Base-by-base conservation (phyloP, 1,284 basidiomycete species). In the Puccinia coronata region DNA sequence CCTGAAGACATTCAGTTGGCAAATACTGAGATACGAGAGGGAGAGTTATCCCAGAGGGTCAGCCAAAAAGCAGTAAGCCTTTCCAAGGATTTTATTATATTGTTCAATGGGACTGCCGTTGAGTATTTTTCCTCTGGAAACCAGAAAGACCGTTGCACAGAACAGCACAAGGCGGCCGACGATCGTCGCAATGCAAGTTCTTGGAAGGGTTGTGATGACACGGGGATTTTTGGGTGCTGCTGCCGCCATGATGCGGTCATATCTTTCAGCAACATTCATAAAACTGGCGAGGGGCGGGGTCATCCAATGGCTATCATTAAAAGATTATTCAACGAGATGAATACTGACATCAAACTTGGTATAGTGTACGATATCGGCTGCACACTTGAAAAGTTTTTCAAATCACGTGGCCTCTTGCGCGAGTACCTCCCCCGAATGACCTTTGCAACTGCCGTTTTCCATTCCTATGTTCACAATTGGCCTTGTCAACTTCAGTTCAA, bases 141-240 rank as follows among this genome's bases (percentile, higher is more conserved):
- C n/a, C n/a, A 51, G 49, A 53, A 53, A 34, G 70, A 72, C 28
- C 49, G 70, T 18, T 39, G n/a, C n/a, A n/a, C n/a, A n/a, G n/a
- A n/a, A n/a, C n/a, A n/a, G n/a, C n/a, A n/a, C n/a, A n/a, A n/a
- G n/a, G n/a, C n/a, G n/a, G n/a, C n/a, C n/a, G n/a, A n/a, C n/a
- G n/a, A n/a, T n/a, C n/a, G n/a, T n/a, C 47, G 20, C 51, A 49
- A 72, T 23, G 49, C 41, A 20, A 47, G 41, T 16, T 47, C 70
- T 36, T 73, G 71, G 71, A 57, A 36, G 16, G 71, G 71, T 5
- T 73, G 71, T 25, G 71, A 73, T 16, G 51, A 73, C n/a, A n/a
- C n/a, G n/a, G n/a, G n/a, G n/a, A n/a, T n/a, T n/a, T n/a, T n/a
- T n/a, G n/a, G n/a, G n/a, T 14, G 34, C 39, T 65, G 61, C 61